Base-by-base conservation (phyloP, 2,329 filamentous ascomycete species). In the Pseudocercospora crystallina region DNA sequence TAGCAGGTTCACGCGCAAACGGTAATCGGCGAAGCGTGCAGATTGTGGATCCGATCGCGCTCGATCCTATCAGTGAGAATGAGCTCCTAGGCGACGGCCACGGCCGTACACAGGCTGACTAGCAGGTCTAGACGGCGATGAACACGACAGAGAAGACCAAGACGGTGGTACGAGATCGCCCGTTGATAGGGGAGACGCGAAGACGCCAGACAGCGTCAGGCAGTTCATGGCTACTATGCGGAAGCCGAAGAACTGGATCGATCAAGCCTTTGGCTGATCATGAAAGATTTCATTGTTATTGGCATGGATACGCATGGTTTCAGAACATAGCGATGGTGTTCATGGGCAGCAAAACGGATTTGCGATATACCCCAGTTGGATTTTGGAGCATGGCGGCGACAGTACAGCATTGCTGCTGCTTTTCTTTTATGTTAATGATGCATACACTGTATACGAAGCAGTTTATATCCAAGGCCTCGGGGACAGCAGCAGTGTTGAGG, bases 201-300 rank as follows among this genome's bases (percentile, higher is more conserved):
- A 60, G 39, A 58, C 57, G 13, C 57, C 55, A 11, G 57, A 58
- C 31, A 49, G 43, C 14, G 49, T 60, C 15, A 54, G 50, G 8
- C 47, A 54, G 26, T 54, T 58, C 41, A 53, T 60, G 53, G 54
- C 45, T 30, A 40, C 54, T 26, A 60, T 60, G 55, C 35, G 55
- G 14, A 47, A 45, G 37, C 57, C 57, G 13, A 58, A 58, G 42
- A 56, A 56, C 26, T 56, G 53, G 52, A 54, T 58, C 32, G 57
- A 60, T 33, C 53, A 56, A 38, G 55, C 53, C 35, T 58, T 60
- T 53, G 57, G 57, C n/a, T 56, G 48, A 58, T 13, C 7, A 33
- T 12, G 13, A 12, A 11, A n/a, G 12, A 14, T 43, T 37, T 29
- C 9, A 34, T 49, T 32, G 13, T 30, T 40, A 38, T 14, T 15